Evolutionary conservation across 2,329 filamentous ascomycete genomes (phyloP), one percentile per base, ranked within the genome.

Genomic region (Fusarium decemcellulare): DNA sequence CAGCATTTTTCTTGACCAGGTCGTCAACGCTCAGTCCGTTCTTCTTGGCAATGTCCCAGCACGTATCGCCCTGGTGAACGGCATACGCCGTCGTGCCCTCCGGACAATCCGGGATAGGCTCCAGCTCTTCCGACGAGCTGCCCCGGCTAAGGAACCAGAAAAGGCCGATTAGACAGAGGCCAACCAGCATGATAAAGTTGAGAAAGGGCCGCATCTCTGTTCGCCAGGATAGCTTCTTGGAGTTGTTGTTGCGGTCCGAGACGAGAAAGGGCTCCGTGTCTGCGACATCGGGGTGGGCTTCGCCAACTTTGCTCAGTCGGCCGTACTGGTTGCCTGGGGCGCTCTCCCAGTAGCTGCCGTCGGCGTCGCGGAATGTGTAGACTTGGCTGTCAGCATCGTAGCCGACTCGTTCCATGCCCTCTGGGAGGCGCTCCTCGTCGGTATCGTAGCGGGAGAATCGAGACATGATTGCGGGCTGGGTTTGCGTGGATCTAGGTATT

Each of bases 161-260:
- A 44, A 89, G 70, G 16, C 83, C 74, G 36, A 89, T 72, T 50
- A 90, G 76, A 63, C 83, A 85, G 15, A 88, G 71, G 5, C 86
- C 79, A 56, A 88, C 80, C 37, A 90, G 75, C 64, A 89, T 76
- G 57, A 86, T 86, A 76, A 89, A 90, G 73, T 88, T 88, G 72
- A 90, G 80, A 67, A 90, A 78, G n/a, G 85, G 85, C 79, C 81
- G 83, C 78, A 86, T 79, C 63, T 86, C 84, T 36, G 82, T 81
- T 32, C 87, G 81, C 83, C 87, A 85, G 7, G 87, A 84, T 34
- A 78, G 77, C 40, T 75, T 79, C 68, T 66, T 72, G 30, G 48
- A 61, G 16, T 61, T 58, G 36, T 70, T 63, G 16, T 61, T 58
- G 36, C 70, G 54, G 29, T 65, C 61, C 8, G 71, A 61, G 16